phyloP scores from a whole-genome alignment of 106 monocot genomes.

The Iris macrosiphon region DNA sequence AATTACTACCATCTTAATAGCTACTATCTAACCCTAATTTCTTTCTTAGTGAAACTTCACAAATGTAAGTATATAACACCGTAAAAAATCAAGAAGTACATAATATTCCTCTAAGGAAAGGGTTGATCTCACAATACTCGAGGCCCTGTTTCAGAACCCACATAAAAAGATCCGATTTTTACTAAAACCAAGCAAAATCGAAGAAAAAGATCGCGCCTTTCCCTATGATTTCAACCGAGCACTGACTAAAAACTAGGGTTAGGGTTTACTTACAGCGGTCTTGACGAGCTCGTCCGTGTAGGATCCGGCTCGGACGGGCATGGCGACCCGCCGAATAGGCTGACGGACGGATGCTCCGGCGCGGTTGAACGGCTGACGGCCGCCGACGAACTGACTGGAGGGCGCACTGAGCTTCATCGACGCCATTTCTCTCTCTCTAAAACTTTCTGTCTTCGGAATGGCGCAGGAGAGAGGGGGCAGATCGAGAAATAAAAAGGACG shows the following conservation, averaged over 20 bases:
- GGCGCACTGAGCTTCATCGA: constrained; percentile 40
- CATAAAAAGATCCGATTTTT: too few relatives aligned
- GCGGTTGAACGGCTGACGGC: constrained; percentile 1
- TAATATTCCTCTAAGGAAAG: too few relatives aligned
- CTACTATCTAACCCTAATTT: too few relatives aligned
- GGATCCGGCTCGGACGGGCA: constrained; percentile 38
- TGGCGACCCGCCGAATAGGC: constrained; percentile 17
- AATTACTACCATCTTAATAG: too few relatives aligned
- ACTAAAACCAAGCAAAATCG: too few relatives aligned
- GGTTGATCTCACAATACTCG: too few relatives aligned
- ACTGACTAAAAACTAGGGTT: neutral
- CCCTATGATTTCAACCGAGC: too few relatives aligned
- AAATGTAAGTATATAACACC: too few relatives aligned
- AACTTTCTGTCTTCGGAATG: neutral
- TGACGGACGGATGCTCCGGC: constrained; percentile 3
- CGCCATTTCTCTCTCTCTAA: constrained; percentile 22
- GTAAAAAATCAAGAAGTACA: too few relatives aligned
- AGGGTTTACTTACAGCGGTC: constrained; percentile 54
- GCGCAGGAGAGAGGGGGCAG: neutral
- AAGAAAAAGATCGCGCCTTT: too few relatives aligned
- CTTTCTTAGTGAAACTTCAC: too few relatives aligned
- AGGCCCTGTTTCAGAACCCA: too few relatives aligned
- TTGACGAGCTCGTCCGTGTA: constrained; percentile 78
- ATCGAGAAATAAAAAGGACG: neutral
- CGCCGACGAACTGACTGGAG: constrained; percentile 24